These are phyloP conservation scores for Aspergillus sp. DNA, from an alignment of 2,329 filamentous ascomycete genomes.

Conservation along the genomic window DNA sequence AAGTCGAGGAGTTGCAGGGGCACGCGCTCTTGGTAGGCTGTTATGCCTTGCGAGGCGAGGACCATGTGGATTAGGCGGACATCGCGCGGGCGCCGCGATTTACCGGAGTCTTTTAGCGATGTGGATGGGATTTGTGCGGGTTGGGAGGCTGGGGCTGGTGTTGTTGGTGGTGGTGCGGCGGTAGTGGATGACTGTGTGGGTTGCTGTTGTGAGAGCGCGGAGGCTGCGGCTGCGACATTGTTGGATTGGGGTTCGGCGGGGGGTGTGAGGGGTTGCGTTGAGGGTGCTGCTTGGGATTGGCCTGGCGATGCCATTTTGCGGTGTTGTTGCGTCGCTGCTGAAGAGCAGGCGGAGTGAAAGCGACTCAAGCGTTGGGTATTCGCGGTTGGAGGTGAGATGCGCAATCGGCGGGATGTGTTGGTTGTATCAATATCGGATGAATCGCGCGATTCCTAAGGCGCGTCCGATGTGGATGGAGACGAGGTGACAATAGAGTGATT, in stretches of 20 bases:
- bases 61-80: slow-evolving; percentile 53
- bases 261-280: slow-evolving; percentile 43
- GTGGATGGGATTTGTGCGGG: slow-evolving; percentile 42
- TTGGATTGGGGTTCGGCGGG: slow-evolving; percentile 38
- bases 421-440: neutral
- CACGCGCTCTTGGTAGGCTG: slow-evolving; percentile 53
- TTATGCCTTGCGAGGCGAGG: slow-evolving; percentile 49
- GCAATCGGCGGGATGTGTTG: neutral
- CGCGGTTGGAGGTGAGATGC: neutral
- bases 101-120: slow-evolving; percentile 47
- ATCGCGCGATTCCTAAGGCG: neutral
- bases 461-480: neutral
- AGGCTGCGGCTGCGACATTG: slow-evolving; percentile 1
- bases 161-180: slow-evolving; percentile 12
- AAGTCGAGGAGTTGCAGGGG: slow-evolving; percentile 54
- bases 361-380: neutral
- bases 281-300: slow-evolving; percentile 29
- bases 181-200: slow-evolving; percentile 23
- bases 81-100: slow-evolving; percentile 49
- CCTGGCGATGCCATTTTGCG: slow-evolving; percentile 36
- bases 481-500: neutral
- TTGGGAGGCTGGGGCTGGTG: slow-evolving; percentile 14
- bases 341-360: neutral
- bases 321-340: neutral
- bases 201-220: slow-evolving; percentile 11